Evolutionary conservation across 768 basidiomycete species (phyloP), one percentile per base, ranked within the genome.

Genomic region (Tremella yokohamensis): DNA sequence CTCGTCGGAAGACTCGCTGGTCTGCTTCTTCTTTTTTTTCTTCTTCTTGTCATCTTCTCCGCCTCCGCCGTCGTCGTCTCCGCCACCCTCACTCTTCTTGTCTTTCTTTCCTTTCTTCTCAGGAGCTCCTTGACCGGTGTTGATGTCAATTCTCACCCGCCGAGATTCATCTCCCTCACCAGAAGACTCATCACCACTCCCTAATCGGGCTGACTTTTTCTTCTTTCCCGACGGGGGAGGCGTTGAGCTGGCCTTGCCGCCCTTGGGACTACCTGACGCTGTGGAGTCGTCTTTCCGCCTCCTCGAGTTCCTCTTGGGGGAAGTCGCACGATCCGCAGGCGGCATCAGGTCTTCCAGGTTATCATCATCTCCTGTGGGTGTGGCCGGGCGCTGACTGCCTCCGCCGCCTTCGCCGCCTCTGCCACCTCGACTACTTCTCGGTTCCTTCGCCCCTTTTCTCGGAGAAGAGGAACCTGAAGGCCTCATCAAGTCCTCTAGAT

Each of bases 11-110:
- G n/a, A 44, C 12, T 45, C 42, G 42, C 22, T 16, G 6, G 22
- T 18, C 22, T 45, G 42, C 42, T 45, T 45, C 42, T 45, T 45
- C 42, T 45, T 45, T 45, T 6, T 45, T 15, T 45, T 45, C 42
- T 45, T 45, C n/a, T n/a, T 45, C 8, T n/a, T 45, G 4, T 45
- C 7, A 15, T 45, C 42, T 6, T 45, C 42, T 6, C 15, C 42
- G 22, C 22, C 42, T 18, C 22, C 42, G 42, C 15, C 42, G 15
- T 45, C 42, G 38, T 8, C 29, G 4, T 15, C 39, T 8, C 29
- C 53, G 25, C 39, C 38, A 8, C 19, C 40, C 22, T 40, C 40
- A 2, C 8, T 19, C 51, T 52, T 52, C 18, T 52, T 39, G 6
- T 19, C 38, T 11, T 34, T 29, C 29, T 44, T 42, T 2, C 53